Evolutionary conservation across 768 basidiomycete species (phyloP).

Genomic region (Filobasidium floriforme): DNA sequence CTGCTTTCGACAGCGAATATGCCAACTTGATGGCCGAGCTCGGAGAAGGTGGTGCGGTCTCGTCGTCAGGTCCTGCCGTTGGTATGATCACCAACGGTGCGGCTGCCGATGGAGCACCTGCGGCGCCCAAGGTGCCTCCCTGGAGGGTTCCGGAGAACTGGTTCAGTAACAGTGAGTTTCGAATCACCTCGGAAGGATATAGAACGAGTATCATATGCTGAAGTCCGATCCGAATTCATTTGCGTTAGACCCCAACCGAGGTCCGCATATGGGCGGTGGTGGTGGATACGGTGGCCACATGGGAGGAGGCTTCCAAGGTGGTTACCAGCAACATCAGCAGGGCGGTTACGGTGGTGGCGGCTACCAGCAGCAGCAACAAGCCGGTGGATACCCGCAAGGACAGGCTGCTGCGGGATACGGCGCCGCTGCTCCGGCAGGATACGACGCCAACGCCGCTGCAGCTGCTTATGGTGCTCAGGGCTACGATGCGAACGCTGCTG

Average conservation of each 20-base stretch:
- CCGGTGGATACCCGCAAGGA: conserved; percentile 12
- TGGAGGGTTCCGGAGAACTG: conserved; percentile 46
- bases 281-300: conserved; percentile 17
- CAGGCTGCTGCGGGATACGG: background rate
- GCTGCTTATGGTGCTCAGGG: conserved; percentile 11
- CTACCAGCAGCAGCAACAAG: conserved; percentile 13
- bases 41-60: conserved; percentile 59
- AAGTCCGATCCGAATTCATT: conserved; percentile 7
- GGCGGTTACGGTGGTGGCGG: conserved; percentile 22
- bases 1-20: conserved; percentile 92
- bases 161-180: conserved; percentile 32
- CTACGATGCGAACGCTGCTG: conserved; percentile 1
- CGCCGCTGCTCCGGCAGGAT: background rate
- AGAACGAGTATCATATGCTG: background rate
- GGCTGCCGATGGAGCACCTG: background rate
- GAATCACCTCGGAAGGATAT: background rate
- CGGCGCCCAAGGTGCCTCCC: conserved; percentile 37
- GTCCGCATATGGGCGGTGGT: conserved; percentile 16
- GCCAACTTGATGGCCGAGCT: conserved; percentile 96
- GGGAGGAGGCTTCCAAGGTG: conserved; percentile 8
- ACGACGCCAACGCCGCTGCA: conserved; percentile 17
- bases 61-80: conserved; percentile 23
- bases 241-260: background rate
- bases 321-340: conserved; percentile 16
- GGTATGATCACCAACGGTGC: conserved; percentile 25